Evolutionary conservation across 2,329 filamentous ascomycete species (phyloP), one percentile per base, ranked within the genome.

Genomic region (Exophiala sideris): DNA sequence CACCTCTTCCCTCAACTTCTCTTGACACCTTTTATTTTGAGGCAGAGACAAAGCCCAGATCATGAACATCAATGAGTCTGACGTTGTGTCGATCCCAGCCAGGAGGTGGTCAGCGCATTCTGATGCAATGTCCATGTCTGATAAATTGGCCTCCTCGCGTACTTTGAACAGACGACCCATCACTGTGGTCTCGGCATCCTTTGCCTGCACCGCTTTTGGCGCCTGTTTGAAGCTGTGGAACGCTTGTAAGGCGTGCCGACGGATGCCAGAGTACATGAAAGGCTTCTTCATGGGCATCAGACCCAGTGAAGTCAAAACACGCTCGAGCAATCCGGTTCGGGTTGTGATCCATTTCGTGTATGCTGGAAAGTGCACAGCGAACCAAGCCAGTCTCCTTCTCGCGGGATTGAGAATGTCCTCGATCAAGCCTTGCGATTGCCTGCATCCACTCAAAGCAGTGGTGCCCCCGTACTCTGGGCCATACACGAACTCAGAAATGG

Each of bases 41-140:
- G 74, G 75, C 2, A 71, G 66, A 0, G 79, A 80, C 1, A 81
- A 68, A 0, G 73, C 68, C 75, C 76, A 80, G 32, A 80, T 67
- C 1, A 76, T 64, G 58, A 78, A 80, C 72, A 79, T 78, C 3
- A 79, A 58, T 0, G 76, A 76, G 50, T 81, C 76, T 38, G 73
- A 74, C 2, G 77, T 79, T 2, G 78, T 80, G 56, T 80, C 76
- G 12, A 79, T 79, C 0, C 77, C 78, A 1, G 78, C 78, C 0
- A 79, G 69, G 3, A 81, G 69, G 55, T 81, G 79, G 52, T 81
- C 79, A 1, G 78, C 77, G 11, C 70, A 73, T 62, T 81, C 79
- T 0, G 78, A 79, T 2, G 79, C 79, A 48, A 79, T 75, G 32
- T 79, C 75, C 20, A 79, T 60, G 34, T 75, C 73, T 7, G 68